Conservation (phyloP, 805 yeast genomes). For the Ogataea glucozyma region DNA sequence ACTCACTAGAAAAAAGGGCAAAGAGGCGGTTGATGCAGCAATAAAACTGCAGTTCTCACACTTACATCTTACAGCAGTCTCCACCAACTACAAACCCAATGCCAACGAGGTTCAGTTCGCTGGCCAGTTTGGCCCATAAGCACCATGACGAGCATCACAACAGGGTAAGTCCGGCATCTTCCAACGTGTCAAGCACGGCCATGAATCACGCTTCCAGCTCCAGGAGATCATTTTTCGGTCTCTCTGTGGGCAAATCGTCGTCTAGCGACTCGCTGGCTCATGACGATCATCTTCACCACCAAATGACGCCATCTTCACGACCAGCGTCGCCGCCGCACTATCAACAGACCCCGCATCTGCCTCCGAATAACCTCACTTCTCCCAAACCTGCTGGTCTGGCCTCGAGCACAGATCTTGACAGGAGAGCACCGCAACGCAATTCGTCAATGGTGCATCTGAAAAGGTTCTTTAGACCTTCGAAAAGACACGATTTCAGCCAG, state of each 20-base stretch:
- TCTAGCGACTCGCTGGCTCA: slow-evolving; percentile 31
- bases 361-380: slow-evolving; percentile 17
- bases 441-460: slow-evolving; percentile 70
- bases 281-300: slow-evolving; percentile 26
- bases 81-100: slow-evolving; percentile 13
- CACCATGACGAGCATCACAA: slow-evolving; percentile 25
- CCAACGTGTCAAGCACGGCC: slow-evolving; percentile 20
- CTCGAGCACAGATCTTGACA: no score
- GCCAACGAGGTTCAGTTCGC: slow-evolving; percentile 34
- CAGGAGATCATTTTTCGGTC: slow-evolving; percentile 34
- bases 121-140: slow-evolving; percentile 29
- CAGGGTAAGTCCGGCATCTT: slow-evolving; percentile 18
- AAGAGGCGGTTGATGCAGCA: background rate
- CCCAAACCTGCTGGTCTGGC: slow-evolving; percentile 14
- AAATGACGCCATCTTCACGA: slow-evolving; percentile 7
- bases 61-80: no score
- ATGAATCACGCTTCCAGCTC: slow-evolving; percentile 28
- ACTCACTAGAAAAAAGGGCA: no score
- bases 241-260: slow-evolving; percentile 30
- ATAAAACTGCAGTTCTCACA: no score
- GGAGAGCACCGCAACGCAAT: slow-evolving; percentile 16
- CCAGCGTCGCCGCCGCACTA: slow-evolving; percentile 12
- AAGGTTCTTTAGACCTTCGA: slow-evolving; percentile 66
- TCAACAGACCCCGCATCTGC: slow-evolving; percentile 23
- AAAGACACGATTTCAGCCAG: slow-evolving; percentile 25